Conservation (phyloP, 495 filamentous ascomycete species). For the Hypoxylon fragiforme region DNA sequence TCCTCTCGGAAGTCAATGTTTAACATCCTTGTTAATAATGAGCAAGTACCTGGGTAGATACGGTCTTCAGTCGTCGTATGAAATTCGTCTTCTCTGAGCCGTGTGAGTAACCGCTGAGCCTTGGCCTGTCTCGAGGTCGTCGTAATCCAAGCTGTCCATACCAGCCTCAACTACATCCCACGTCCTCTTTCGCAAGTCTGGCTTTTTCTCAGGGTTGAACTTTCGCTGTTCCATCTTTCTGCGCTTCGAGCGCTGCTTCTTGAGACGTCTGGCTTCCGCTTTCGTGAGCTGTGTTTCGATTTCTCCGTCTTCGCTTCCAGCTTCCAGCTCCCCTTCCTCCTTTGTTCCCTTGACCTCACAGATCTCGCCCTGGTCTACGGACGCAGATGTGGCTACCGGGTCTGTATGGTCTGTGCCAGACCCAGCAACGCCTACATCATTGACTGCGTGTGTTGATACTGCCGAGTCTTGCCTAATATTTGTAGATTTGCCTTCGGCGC, state of each 20-base stretch:
- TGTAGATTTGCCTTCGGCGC: conserved; percentile 41
- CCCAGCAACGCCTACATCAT: conserved; percentile 1
- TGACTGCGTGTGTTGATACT: conserved; percentile 13
- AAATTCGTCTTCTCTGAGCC: conserved; percentile 48
- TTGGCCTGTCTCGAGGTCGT: conserved; percentile 40
- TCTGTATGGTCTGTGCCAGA: conserved; percentile 4
- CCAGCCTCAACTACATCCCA: conserved; percentile 60
- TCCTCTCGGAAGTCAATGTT: too few relatives aligned
- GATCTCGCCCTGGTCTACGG: conserved; percentile 8
- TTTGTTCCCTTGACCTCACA: conserved; percentile 32
- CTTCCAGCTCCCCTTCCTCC: conserved; percentile 27
- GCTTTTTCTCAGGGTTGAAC: conserved; percentile 51
- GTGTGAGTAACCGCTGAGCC: conserved; percentile 25
- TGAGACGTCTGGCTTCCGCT: conserved; percentile 36
- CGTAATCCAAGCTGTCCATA: conserved; percentile 56
- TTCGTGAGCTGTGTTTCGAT: conserved; percentile 35
- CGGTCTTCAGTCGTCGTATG: conserved; percentile 53
- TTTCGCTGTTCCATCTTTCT: conserved; percentile 44
- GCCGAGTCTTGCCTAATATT: conserved; percentile 20
- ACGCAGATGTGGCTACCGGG: background rate
- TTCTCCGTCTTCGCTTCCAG: conserved; percentile 38
- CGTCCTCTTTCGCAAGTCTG: conserved; percentile 60
- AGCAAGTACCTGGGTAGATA: too few relatives aligned
- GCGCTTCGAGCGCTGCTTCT: conserved; percentile 26
- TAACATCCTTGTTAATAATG: too few relatives aligned